Conservation (phyloP, 2,329 filamentous ascomycete species). For the Claviceps fusiformis region DNA sequence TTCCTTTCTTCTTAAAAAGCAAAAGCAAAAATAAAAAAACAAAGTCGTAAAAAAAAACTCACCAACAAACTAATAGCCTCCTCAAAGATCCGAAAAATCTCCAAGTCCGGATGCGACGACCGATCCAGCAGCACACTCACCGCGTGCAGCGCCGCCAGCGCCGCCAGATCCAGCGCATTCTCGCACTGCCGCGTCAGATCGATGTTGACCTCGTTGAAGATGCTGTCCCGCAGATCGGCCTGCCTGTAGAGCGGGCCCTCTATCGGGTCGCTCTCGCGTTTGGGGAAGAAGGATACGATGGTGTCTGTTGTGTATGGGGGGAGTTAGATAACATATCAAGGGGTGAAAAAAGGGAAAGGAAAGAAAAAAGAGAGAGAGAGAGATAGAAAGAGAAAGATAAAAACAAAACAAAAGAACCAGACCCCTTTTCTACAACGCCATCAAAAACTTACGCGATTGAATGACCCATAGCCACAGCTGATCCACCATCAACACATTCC, state of each 20-base stretch:
- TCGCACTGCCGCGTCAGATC: constrained; percentile 49
- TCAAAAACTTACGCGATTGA: constrained; percentile 31
- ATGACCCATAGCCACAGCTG: constrained; percentile 50
- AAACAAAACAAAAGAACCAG: rapidly evolving
- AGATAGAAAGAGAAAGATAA: neutral
- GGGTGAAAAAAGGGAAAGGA: neutral
- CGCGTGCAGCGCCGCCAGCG: constrained; percentile 47
- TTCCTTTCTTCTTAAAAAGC: too few species aligned
- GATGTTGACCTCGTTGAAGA: constrained; percentile 53
- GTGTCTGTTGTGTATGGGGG: constrained; percentile 23
- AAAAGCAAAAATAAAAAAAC: too few species aligned
- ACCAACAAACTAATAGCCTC: constrained; percentile 52
- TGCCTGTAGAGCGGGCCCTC: constrained; percentile 45
- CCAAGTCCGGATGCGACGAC: constrained; percentile 45
- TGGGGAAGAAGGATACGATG: constrained; percentile 40
- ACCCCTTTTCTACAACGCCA: too few species aligned
- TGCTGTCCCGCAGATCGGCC: constrained; percentile 47
- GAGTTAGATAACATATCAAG: constrained; percentile 4
- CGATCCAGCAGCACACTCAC: constrained; percentile 48
- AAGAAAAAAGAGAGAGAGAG: too few species aligned
- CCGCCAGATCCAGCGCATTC: constrained; percentile 47
- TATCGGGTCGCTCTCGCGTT: constrained; percentile 37
- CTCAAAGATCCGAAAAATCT: constrained; percentile 52
- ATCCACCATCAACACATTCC: constrained; percentile 53
- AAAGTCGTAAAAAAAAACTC: constrained; percentile 6